Percentiles rank a stretch among this genome's conserved stretches.
These are phyloP conservation scores for Colletotrichum brevisporum DNA, from an alignment of 2,329 filamentous ascomycete species.

Conservation along the genomic window DNA sequence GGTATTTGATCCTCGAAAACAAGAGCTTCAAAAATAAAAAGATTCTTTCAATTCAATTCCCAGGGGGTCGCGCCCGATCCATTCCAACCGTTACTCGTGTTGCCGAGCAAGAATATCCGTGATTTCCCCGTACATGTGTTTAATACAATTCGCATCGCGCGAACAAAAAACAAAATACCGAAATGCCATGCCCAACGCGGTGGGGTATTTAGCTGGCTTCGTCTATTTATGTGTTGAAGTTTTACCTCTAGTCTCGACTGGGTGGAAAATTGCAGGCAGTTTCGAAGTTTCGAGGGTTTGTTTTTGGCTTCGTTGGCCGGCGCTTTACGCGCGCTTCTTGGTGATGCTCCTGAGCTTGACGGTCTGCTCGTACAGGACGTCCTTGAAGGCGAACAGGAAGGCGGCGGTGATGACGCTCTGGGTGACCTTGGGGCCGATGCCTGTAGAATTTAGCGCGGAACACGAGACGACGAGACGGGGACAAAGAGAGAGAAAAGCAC, in stretches of 20 bases:
- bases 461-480: background rate
- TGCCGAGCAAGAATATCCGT: background rate
- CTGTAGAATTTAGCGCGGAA: conserved; percentile 60
- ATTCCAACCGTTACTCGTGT: conserved; percentile 21
- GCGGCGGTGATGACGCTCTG: conserved; percentile 97
- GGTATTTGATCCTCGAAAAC: conserved; percentile 18
- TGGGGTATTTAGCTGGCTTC: conserved; percentile 30
- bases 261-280: conserved; percentile 44
- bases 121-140: conserved; percentile 14
- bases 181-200: conserved; percentile 18
- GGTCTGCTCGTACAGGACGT: conserved; percentile 90
- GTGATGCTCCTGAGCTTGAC: conserved; percentile 71
- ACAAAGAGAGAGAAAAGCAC: background rate
- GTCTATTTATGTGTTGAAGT: conserved; percentile 27
- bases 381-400: conserved; percentile 98
- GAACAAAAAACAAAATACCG: conserved; percentile 26
- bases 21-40: background rate
- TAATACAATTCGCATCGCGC: conserved; percentile 23
- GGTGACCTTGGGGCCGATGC: conserved; percentile 95
- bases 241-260: conserved; percentile 9
- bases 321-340: conserved; percentile 51
- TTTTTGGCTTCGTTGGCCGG: background rate
- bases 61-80: conserved; percentile 1
- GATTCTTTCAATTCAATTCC: conserved; percentile 3
- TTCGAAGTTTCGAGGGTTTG: conserved; percentile 33